phyloP scores from a whole-genome alignment of 139 green algal genomes.

The Microglena sp. region DNA sequence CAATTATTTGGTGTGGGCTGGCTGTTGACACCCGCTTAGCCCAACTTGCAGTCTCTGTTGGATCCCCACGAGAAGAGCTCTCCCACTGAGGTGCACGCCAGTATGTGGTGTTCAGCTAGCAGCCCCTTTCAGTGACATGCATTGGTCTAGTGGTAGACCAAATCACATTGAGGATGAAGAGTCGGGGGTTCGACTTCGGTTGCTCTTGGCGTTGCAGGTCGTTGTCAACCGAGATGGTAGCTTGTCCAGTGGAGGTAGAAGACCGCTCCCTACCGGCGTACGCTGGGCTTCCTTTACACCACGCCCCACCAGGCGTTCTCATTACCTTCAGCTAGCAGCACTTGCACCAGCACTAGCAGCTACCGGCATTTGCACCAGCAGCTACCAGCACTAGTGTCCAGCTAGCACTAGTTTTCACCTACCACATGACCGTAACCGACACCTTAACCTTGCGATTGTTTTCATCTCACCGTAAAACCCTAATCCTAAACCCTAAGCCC shows the following conservation, averaged over 20 bases:
- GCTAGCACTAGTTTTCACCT: too few relatives aligned
- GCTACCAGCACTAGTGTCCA: too few relatives aligned
- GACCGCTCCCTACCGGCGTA: too few relatives aligned
- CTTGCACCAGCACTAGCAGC: too few relatives aligned
- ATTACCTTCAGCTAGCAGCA: too few relatives aligned
- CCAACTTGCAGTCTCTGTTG: constrained; percentile 69
- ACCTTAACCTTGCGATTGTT: not conserved
- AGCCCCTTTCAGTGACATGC: not conserved
- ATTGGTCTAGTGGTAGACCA: not conserved
- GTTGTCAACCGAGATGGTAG: constrained; percentile 1
- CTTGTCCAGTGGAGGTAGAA: not conserved
- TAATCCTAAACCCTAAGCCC: not conserved
- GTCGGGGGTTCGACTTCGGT: not conserved
- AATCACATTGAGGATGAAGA: not conserved
- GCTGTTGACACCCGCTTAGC: too few relatives aligned
- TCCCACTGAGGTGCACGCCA: constrained; percentile 50
- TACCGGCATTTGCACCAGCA: too few relatives aligned
- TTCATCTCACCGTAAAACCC: not conserved
- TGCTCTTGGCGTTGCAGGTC: not conserved
- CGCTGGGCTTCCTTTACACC: too few relatives aligned
- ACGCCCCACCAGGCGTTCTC: too few relatives aligned
- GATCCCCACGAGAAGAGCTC: constrained; percentile 73
- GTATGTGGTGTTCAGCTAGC: constrained; percentile 71
- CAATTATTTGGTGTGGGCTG: too few relatives aligned
- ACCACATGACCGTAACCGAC: not conserved